Conservation (phyloP, 202 grass and related monocot genomes). For the Brachypodium distachyon region DNA sequence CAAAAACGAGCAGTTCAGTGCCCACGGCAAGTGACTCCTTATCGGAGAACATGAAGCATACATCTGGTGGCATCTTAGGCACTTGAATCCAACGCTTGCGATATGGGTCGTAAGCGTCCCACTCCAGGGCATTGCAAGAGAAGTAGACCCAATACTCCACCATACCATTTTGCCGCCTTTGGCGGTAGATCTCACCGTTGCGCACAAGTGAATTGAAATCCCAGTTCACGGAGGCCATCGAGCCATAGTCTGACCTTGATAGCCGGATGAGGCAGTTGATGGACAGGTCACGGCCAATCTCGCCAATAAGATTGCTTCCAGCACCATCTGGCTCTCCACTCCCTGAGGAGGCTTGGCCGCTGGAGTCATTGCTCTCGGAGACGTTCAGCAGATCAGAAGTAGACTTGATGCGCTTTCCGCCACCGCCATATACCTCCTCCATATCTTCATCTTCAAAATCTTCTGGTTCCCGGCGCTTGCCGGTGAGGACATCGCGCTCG, state of each 20-base stretch:
- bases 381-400: slow-evolving; percentile 62
- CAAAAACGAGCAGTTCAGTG: slow-evolving; percentile 82
- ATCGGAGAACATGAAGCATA: slow-evolving; percentile 90
- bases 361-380: slow-evolving; percentile 30
- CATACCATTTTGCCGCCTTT: slow-evolving; percentile 43
- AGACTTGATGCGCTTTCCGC: slow-evolving; percentile 62
- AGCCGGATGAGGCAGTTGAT: slow-evolving; percentile 72
- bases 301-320: slow-evolving; percentile 51
- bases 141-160: slow-evolving; percentile 95
- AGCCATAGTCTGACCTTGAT: slow-evolving; percentile 79
- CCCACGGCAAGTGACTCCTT: slow-evolving; percentile 95
- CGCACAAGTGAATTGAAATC: slow-evolving; percentile 67
- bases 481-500: slow-evolving; percentile 40
- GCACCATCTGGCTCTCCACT: slow-evolving; percentile 2
- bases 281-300: slow-evolving; percentile 69
- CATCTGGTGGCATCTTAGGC: slow-evolving; percentile 76
- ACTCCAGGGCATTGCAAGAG: slow-evolving; percentile 80
- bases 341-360: slow-evolving; percentile 1
- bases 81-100: slow-evolving; percentile 57
- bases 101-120: slow-evolving; percentile 88
- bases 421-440: slow-evolving; percentile 35
- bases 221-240: slow-evolving; percentile 58
- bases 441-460: slow-evolving; percentile 25
- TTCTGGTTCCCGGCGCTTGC: slow-evolving; percentile 53
- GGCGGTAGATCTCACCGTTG: slow-evolving; percentile 67